Conservation (phyloP, 2,329 filamentous ascomycete species). For the Aphanocladium album region DNA sequence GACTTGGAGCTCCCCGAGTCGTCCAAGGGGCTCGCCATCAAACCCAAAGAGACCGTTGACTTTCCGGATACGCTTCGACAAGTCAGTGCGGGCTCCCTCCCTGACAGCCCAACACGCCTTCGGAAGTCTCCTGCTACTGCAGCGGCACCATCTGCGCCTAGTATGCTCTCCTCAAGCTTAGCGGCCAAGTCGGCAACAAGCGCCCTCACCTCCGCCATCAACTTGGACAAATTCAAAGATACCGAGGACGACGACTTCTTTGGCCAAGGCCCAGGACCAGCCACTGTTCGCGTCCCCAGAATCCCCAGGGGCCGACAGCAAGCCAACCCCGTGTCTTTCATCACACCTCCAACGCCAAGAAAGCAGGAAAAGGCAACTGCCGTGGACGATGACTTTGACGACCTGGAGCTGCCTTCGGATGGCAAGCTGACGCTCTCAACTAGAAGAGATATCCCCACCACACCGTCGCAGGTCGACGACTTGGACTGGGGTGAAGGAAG, state of each 20-base stretch:
- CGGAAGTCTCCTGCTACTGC: conserved; percentile 26
- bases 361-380: conserved; percentile 33
- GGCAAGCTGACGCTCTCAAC: conserved; percentile 61
- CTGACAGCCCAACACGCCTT: conserved; percentile 46
- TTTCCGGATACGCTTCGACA: conserved; percentile 67
- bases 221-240: conserved; percentile 61
- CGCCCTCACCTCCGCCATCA: conserved; percentile 41
- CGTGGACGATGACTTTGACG: conserved; percentile 63
- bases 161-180: conserved; percentile 19
- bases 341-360: conserved; percentile 52
- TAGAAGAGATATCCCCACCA: conserved; percentile 56
- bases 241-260: conserved; percentile 59
- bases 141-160: conserved; percentile 16
- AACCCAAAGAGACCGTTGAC: conserved; percentile 51
- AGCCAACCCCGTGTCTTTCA: conserved; percentile 46
- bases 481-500: conserved; percentile 94
- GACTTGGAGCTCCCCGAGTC: conserved; percentile 65
- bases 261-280: conserved; percentile 53
- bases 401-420: conserved; percentile 65
- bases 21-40: conserved; percentile 59
- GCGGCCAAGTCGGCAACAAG: conserved; percentile 26
- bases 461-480: conserved; percentile 63
- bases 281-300: conserved; percentile 66
- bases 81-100: conserved; percentile 53
- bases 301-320: conserved; percentile 54